Percentiles rank a stretch among this genome's conserved stretches.
Conservation (phyloP, 176 grass and related monocot genomes). For the Triticum monococcum region DNA sequence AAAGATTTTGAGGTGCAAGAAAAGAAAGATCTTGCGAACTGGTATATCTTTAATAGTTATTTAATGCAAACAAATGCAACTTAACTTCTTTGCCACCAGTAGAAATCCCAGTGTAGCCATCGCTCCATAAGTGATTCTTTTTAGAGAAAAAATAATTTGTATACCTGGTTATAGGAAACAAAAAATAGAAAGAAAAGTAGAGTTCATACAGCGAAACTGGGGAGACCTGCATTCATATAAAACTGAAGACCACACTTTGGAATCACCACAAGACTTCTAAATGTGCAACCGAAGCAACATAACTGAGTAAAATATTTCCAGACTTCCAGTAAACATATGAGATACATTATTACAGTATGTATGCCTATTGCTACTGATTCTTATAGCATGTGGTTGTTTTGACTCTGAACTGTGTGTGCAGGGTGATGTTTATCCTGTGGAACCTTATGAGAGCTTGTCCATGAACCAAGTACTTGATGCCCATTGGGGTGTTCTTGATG, state of each 20-base stretch:
- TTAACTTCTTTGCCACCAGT: constrained; percentile 6
- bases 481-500: constrained; percentile 90
- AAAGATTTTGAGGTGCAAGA: constrained; percentile 5
- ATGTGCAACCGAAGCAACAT: not conserved
- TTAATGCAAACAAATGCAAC: not conserved
- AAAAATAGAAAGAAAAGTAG: not conserved
- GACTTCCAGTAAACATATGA: not conserved
- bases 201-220: not conserved
- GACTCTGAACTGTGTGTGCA: constrained; percentile 34
- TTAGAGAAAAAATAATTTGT: not conserved
- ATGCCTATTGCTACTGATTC: constrained; percentile 11
- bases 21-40: not conserved
- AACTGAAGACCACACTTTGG: not conserved
- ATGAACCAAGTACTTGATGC: constrained; percentile 88
- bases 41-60: not conserved
- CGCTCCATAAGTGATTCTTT: not conserved
- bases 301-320: not conserved
- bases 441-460: constrained; percentile 50
- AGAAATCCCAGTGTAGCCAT: not conserved
- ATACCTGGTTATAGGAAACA: not conserved
- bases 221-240: not conserved
- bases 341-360: not conserved
- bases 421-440: constrained; percentile 98
- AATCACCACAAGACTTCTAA: not conserved
- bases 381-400: constrained; percentile 30